Base-by-base conservation (phyloP, 768 basidiomycete species). In the Pulveroboletus sp. region DNA sequence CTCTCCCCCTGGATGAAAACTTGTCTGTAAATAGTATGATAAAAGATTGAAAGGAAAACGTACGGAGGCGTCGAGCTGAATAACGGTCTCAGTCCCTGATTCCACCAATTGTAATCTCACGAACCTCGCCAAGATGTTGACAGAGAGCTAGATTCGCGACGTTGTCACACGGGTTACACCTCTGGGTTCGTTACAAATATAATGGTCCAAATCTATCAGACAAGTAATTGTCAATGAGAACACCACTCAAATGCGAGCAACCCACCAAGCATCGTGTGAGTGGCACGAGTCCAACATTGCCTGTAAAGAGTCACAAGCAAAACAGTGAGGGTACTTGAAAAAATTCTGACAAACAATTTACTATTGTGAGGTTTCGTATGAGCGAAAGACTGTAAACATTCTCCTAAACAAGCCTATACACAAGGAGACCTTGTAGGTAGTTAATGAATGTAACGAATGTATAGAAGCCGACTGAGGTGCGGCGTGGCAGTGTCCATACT, bases 251-350 rank as follows among this genome's bases (percentile, higher is more conserved):
- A 38, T n/a, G 33, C 15, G 14, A 37, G 15, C 3, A 44, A 6
- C 51, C 31, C 7, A 63, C 66, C 64, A n/a, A 66, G 54, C 11
- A 66, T 63, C 1, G 65, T 66, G 6, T 58, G 50, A 6, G 21
- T 66, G 66, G 24, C 65, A 66, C 3, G 66, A 59, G 38, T 66
- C 66, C 51, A 55, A 63, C 12, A 68, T 35, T 33, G 65, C 65
- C 65, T 66, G 46, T 10, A 18, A 3, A 15, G 10, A 9, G 21
- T 21, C 18, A 27, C 55, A 33, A 37, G 45, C 30, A 21, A n/a
- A 36, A 36, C 1, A 11, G 35, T 1, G 5, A 39, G 39, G n/a
- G 18, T 6, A 26, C 30, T 28, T 28, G 6, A 32, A 18, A 41
- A 31, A 39, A n/a, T 11, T 61, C 66, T 14, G 1, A 66, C 65